A percentile compares a stretch with the other conserved stretches of the same genome.
phyloP scores from a whole-genome alignment of 2,329 filamentous ascomycete species.

The Pseudogymnoascus sp. region DNA sequence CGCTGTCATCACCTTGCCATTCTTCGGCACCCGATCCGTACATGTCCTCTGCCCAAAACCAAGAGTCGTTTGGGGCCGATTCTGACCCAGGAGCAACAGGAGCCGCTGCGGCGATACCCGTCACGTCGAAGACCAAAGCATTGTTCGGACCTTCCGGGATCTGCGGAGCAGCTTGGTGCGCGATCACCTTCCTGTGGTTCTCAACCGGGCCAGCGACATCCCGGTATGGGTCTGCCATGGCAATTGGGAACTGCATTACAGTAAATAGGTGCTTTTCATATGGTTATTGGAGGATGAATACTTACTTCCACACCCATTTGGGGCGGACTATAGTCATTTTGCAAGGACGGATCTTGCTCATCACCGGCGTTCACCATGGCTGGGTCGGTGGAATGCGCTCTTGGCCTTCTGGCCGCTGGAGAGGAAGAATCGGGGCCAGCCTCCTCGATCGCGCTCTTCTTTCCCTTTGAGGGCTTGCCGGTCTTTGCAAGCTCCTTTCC shows the following conservation, averaged over 20 bases:
- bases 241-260: neutral
- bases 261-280: neutral
- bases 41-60: neutral
- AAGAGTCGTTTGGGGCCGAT: neutral
- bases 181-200: neutral
- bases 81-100: neutral
- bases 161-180: neutral
- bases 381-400: neutral
- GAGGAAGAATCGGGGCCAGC: neutral
- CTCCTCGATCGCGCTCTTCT: neutral
- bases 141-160: neutral
- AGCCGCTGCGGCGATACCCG: neutral
- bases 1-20: neutral
- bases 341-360: slow-evolving; percentile 2
- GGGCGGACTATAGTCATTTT: neutral
- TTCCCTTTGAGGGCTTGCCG: neutral
- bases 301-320: neutral
- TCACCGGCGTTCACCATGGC: neutral
- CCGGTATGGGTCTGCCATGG: neutral
- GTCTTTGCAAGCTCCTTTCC: neutral
- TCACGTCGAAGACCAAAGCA: neutral
- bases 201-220: neutral
- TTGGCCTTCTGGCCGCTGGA: neutral
- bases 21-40: neutral
- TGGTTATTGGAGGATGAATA: no score